These are phyloP conservation scores for Termitomyces sp. DNA, from an alignment of 768 basidiomycete genomes.

Conservation along the genomic window DNA sequence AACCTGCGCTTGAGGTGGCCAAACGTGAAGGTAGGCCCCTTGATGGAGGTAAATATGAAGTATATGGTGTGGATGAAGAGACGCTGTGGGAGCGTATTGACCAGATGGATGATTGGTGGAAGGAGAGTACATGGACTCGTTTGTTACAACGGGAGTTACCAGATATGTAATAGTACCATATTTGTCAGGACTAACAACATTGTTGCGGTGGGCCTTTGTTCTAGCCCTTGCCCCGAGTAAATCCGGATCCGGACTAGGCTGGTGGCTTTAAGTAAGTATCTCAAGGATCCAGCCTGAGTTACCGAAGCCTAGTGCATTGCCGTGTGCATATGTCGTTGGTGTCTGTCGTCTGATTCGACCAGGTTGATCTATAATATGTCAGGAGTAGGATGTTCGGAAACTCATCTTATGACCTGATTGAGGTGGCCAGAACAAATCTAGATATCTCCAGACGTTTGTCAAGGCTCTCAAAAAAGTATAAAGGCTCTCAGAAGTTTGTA, in stretches of 20 bases:
- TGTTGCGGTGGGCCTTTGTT: neutral
- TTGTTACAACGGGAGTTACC: constrained; percentile 80
- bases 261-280: neutral
- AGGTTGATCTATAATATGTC: neutral
- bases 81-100: constrained; percentile 79
- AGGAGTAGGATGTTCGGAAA: neutral
- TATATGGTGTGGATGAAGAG: constrained; percentile 84
- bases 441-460: neutral
- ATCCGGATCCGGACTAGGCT: neutral
- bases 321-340: neutral
- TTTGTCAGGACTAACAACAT: neutral
- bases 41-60: constrained; percentile 75
- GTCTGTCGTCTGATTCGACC: neutral
- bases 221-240: neutral
- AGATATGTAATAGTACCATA: constrained; percentile 37
- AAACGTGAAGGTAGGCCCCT: constrained; percentile 58
- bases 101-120: constrained; percentile 89
- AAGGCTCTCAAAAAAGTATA: neutral
- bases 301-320: neutral
- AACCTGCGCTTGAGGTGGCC: constrained; percentile 78
- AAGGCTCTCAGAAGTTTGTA: neutral
- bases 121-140: constrained; percentile 82
- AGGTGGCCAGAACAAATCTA: neutral
- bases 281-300: neutral
- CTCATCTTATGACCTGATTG: neutral